phyloP scores from a whole-genome alignment of 495 filamentous ascomycete genomes.

The Paragyromitra xinjiangensis region DNA sequence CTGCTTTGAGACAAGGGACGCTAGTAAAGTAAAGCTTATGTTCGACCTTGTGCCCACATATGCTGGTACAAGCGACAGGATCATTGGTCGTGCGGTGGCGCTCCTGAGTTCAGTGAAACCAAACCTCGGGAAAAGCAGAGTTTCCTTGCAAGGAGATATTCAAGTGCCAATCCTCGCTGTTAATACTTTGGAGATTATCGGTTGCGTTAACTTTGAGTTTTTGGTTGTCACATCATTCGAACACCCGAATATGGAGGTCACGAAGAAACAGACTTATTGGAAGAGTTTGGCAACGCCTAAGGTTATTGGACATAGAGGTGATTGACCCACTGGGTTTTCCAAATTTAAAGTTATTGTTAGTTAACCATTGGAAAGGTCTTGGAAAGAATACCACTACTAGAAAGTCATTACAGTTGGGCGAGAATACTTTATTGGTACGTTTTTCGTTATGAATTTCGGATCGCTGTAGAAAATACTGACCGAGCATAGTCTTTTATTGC shows the following conservation, averaged over 20 bases:
- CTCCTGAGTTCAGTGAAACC: conserved; percentile 85
- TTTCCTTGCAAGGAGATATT: conserved; percentile 90
- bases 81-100: conserved; percentile 91
- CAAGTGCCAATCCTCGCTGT: conserved; percentile 86
- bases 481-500: conserved; percentile 82
- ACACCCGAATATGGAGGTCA: conserved; percentile 91
- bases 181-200: conserved; percentile 83
- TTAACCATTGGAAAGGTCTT: conserved; percentile 63
- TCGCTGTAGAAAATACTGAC: conserved; percentile 11
- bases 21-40: conserved; percentile 81
- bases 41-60: conserved; percentile 99
- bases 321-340: conserved; percentile 31
- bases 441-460: neutral
- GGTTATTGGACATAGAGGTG: conserved; percentile 89
- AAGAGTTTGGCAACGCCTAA: conserved; percentile 81
- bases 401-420: conserved; percentile 89
- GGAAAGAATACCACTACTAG: conserved; percentile 89
- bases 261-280: conserved; percentile 93
- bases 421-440: conserved; percentile 80
- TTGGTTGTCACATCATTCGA: conserved; percentile 91
- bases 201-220: conserved; percentile 95
- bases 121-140: conserved; percentile 75
- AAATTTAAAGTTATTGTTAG: neutral
- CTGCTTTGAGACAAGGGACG: conserved; percentile 80
- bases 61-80: conserved; percentile 83